Evolutionary conservation across 1,284 basidiomycete species (phyloP), one percentile per base, ranked within the genome.

Genomic region (Caloboletus firmus): DNA sequence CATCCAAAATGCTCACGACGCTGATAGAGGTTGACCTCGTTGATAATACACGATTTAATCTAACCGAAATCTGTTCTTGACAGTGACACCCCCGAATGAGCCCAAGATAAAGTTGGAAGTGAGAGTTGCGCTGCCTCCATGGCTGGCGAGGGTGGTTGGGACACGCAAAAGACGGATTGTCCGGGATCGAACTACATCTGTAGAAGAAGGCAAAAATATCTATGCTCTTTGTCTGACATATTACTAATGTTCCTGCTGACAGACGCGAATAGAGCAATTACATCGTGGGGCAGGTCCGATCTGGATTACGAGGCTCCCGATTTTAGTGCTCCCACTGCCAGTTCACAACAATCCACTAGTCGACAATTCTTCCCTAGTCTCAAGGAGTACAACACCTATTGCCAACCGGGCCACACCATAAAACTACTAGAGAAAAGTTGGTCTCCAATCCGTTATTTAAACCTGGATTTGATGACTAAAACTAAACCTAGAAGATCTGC

Each of bases 1-100:
- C 17, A 75, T 98, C 4, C 80, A 98, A 76, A 99, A 99, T 68
- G 95, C 95, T 13, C 95, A 98, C 68, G 96, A 98, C 74, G 94
- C 93, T 0, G 85, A 85, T n/a, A n/a, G n/a, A 34, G 58, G 60
- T 44, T 60, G 24, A n/a, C 8, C n/a, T 15, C 32, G 7, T 40
- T 18, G 15, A 32, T n/a, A 3, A 28, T 4, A 1, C 6, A 20
- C 13, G 7, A 20, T 20, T 28, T 17, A 15, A 22, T 37, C 43
- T 36, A 17, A 55, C 24, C 11, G 6, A 7, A 17, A 31, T 30
- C 9, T 12, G 9, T 41, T 31, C 13, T 8, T 24, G 9, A 24
- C 12, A 52, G 58, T 0, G 30, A 18, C 44, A 9, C 26, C 2
- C n/a, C 7, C 9, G n/a, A 22, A 47, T 6, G 4, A 18, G 5